phyloP scores from a whole-genome alignment of 139 green algal species.

The Trebouxia sp. region DNA sequence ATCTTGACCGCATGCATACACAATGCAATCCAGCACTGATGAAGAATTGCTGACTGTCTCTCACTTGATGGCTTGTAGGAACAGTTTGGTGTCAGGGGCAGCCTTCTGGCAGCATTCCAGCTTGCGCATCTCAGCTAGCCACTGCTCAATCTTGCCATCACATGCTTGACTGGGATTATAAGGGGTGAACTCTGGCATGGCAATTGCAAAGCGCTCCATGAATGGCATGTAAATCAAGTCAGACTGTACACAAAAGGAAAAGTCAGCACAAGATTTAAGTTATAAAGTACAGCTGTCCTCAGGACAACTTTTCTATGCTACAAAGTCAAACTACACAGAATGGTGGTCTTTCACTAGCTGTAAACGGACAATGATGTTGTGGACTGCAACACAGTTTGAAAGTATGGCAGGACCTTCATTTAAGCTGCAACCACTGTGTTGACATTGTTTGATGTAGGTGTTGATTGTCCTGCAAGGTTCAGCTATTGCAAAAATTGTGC shows the following conservation, averaged over 20 bases:
- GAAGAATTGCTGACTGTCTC: too few relatives aligned
- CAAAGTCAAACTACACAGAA: background rate
- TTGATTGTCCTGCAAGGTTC: too few relatives aligned
- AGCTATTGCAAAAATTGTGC: too few relatives aligned
- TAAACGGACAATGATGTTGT: background rate
- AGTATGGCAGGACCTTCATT: background rate
- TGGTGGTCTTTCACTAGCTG: background rate
- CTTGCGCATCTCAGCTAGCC: conserved; percentile 47
- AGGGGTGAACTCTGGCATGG: conserved; percentile 2
- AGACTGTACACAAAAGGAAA: conserved; percentile 10
- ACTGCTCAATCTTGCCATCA: conserved; percentile 28
- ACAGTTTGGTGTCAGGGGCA: conserved; percentile 35
- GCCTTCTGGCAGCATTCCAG: conserved; percentile 35
- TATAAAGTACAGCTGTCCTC: too few relatives aligned
- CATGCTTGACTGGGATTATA: conserved; percentile 30
- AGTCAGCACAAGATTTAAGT: too few relatives aligned
- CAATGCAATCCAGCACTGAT: too few relatives aligned
- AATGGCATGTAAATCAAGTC: conserved; percentile 52
- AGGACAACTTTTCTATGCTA: too few relatives aligned
- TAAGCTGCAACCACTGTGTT: background rate
- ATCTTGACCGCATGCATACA: too few relatives aligned
- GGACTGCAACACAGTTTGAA: background rate
- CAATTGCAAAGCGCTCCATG: conserved; percentile 41
- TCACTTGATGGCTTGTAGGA: conserved; percentile 40
- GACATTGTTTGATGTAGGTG: too few relatives aligned